These are phyloP conservation scores for Flaveria brownii DNA, from an alignment of 129 eudicot species.

Conservation along the genomic window DNA sequence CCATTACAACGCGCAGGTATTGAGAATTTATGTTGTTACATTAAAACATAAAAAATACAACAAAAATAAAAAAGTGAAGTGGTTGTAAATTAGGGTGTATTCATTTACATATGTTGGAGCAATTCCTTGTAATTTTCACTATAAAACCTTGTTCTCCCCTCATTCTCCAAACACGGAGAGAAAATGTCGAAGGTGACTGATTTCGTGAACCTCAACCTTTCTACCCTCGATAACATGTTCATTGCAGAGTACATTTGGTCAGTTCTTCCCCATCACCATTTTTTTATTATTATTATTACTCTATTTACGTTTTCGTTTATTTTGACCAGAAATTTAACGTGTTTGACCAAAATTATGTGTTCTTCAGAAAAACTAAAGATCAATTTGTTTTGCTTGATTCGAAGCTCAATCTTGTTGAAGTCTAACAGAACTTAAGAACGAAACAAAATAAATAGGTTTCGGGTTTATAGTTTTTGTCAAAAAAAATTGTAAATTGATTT, in stretches of 20 bases:
- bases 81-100: slow-evolving; percentile 22
- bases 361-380: neutral
- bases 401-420: neutral
- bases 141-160: neutral
- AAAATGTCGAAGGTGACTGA: slow-evolving; percentile 58
- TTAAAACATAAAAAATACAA: too few species aligned
- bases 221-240: slow-evolving; percentile 49
- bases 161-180: slow-evolving; percentile 4
- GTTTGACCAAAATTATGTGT: neutral
- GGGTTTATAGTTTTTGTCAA: too few species aligned
- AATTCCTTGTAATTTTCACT: neutral
- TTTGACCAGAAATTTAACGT: neutral
- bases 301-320: neutral
- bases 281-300: too few species aligned
- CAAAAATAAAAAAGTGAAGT: neutral
- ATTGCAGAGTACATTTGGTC: slow-evolving; percentile 86
- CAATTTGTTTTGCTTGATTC: neutral
- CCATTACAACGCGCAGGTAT: too few species aligned
- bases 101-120: neutral
- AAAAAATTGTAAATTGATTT: too few species aligned
- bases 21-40: too few species aligned
- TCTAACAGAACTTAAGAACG: too few species aligned
- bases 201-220: slow-evolving; percentile 60
- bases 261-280: slow-evolving; percentile 14
- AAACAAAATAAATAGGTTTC: too few species aligned